These are phyloP conservation scores for Aurinia saxatilis DNA, from an alignment of 345 rosid species.

Conservation along the genomic window DNA sequence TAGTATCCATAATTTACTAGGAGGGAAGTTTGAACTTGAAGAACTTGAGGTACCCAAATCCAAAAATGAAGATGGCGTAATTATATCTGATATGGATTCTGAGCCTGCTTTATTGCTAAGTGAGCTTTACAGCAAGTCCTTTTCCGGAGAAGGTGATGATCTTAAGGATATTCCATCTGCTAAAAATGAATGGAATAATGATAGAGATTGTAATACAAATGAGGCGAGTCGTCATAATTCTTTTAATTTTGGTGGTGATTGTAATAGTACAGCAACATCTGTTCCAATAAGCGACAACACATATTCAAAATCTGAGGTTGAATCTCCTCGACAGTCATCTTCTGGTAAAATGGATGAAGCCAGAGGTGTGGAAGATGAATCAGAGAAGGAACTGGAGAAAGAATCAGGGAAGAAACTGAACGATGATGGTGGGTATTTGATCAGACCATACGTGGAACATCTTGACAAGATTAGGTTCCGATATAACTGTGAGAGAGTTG, in stretches of 20 bases:
- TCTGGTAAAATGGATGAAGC: slow-evolving; percentile 50
- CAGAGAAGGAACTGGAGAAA: slow-evolving; percentile 66
- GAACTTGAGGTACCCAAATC: slow-evolving; percentile 42
- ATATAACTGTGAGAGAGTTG: slow-evolving; percentile 88
- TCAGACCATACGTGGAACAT: slow-evolving; percentile 86
- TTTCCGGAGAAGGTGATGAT: slow-evolving; percentile 37
- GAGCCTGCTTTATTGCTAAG: slow-evolving; percentile 47
- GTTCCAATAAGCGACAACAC: slow-evolving; percentile 53
- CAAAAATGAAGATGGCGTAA: slow-evolving; percentile 39
- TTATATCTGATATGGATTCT: slow-evolving; percentile 52
- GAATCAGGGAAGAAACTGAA: slow-evolving; percentile 65
- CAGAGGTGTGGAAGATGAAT: slow-evolving; percentile 45
- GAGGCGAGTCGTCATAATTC: slow-evolving; percentile 82
- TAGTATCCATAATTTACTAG: slow-evolving; percentile 60
- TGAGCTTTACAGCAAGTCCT: slow-evolving; percentile 49
- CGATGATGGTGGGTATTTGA: slow-evolving; percentile 83
- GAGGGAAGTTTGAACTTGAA: slow-evolving; percentile 55
- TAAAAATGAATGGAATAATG: slow-evolving; percentile 67
- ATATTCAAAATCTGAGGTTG: slow-evolving; percentile 54
- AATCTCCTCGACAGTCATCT: slow-evolving; percentile 58
- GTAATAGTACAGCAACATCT: slow-evolving; percentile 46
- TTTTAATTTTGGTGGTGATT: slow-evolving; percentile 64
- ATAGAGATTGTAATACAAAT: slow-evolving; percentile 55
- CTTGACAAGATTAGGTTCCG: slow-evolving; percentile 72
- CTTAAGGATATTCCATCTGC: slow-evolving; percentile 37